Base-by-base conservation (phyloP, 345 rosid species). In the Eucalyptus regnans region DNA sequence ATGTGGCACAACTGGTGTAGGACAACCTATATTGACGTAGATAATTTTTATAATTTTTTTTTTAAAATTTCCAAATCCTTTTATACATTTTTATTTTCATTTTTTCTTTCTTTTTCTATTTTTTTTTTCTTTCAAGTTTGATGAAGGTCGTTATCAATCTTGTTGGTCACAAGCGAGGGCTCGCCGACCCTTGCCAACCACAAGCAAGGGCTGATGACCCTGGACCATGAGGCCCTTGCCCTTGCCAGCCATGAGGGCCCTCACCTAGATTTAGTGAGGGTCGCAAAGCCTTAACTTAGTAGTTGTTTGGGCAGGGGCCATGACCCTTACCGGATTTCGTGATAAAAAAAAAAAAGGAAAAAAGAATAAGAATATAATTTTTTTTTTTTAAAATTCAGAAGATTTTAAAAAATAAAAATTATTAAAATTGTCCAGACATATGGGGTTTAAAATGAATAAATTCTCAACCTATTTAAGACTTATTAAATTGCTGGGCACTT, bases 1-100 rank as follows among this genome's bases (percentile, higher is more conserved):
- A 52, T 52, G 10, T 8, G 10, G 5, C 10, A 52, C 5, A 7
- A 52, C 0, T 3, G 0, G 23, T 52, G 10, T 52, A 0, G 56
- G 9, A 7, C 1, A 7, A 0, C 0, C 0, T 18, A 52, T 52
- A 2, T 2, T 7, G 4, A 7, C 0, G 1, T 1, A 2, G 1
- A 52, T 52, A 52, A 52, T 52, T 52, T 51, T 0, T 51, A 7
- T 17, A 51, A 18, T 18, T 7, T 17, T 51, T 7, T 7, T 17
- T 51, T 7, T 3, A 7, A 50, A 18, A 18, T 18, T 52, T 52
- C 58, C 2, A 20, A 52, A 18, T 52, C 0, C 58, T 52, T 52
- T 52, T 20, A 52, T 17, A 17, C 7, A 1, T 52, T 50, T 50
- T 50, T 50, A 2, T 5, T 15, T 51, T 3, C 1, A 1, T 51